These are phyloP conservation scores for Boletus tomentosulus DNA, from an alignment of 768 basidiomycete genomes.

Conservation along the genomic window DNA sequence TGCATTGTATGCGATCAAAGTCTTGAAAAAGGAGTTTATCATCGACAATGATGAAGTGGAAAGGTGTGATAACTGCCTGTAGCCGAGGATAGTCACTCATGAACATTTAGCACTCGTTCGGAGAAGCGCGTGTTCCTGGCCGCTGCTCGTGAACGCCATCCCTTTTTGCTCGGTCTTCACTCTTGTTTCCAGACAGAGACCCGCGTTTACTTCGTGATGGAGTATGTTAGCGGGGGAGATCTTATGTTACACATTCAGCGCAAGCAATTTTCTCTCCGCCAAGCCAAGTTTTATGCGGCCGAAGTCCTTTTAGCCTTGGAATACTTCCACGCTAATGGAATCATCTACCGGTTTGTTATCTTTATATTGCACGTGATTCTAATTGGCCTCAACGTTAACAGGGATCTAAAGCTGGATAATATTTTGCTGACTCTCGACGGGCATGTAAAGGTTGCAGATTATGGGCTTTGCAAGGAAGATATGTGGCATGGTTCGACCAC, in stretches of 20 bases:
- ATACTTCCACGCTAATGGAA: slow-evolving; percentile 98
- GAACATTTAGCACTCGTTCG: slow-evolving; percentile 76
- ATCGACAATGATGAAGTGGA: slow-evolving; percentile 99
- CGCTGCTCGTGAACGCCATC: slow-evolving; percentile 95
- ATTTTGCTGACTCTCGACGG: slow-evolving; percentile 95
- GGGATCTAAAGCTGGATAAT: slow-evolving; percentile 97
- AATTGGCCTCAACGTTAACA: slow-evolving; percentile 28
- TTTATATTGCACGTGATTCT: background rate
- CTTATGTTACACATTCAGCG: slow-evolving; percentile 99
- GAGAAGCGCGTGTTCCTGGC: slow-evolving; percentile 98
- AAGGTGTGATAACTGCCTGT: slow-evolving; percentile 52
- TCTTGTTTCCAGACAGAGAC: slow-evolving; percentile 99
- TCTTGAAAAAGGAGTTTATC: slow-evolving; percentile 99
- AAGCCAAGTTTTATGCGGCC: slow-evolving; percentile 98
- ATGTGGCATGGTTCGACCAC: slow-evolving; percentile 98
- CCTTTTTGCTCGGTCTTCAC: slow-evolving; percentile 93
- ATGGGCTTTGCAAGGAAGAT: slow-evolving; percentile 98
- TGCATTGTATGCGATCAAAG: slow-evolving; percentile 95
- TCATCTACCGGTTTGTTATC: slow-evolving; percentile 85
- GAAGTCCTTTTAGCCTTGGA: slow-evolving; percentile 95
- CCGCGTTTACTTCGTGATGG: slow-evolving; percentile 99
- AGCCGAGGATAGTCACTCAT: slow-evolving; percentile 1
- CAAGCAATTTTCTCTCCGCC: slow-evolving; percentile 96
- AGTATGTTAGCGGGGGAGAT: slow-evolving; percentile 98
- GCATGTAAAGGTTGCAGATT: slow-evolving; percentile 98